These are phyloP conservation scores for Vitis rotundifolia DNA, from an alignment of 164 flowering plant genomes.

Conservation along the genomic window DNA sequence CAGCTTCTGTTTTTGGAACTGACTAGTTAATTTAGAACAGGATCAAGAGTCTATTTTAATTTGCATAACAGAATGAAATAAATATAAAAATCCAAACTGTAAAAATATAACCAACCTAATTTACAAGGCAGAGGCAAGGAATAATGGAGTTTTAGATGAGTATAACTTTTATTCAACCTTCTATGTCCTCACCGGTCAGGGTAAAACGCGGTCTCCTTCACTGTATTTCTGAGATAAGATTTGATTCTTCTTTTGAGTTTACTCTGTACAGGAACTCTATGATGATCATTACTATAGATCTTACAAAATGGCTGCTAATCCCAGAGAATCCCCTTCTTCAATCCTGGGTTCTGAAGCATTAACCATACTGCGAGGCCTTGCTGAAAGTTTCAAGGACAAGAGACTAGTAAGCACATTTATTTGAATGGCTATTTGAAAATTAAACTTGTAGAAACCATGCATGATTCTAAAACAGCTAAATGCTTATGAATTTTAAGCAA, in stretches of 20 bases:
- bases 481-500: background rate
- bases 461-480: background rate
- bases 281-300: slow-evolving; percentile 6
- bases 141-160: too few relatives aligned
- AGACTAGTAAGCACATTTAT: background rate
- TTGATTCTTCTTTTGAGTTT: background rate
- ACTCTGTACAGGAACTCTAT: slow-evolving; percentile 29
- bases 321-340: slow-evolving; percentile 64
- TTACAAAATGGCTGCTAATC: slow-evolving; percentile 66
- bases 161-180: too few relatives aligned
- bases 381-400: slow-evolving; percentile 35
- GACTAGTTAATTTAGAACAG: too few relatives aligned
- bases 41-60: too few relatives aligned
- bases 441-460: background rate
- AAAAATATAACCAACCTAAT: too few relatives aligned
- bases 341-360: slow-evolving; percentile 36
- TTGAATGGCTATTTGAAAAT: background rate
- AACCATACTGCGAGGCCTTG: slow-evolving; percentile 43
- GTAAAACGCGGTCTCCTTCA: background rate
- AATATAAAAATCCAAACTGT: too few relatives aligned
- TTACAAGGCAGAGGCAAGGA: too few relatives aligned
- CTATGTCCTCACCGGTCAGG: background rate
- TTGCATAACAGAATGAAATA: too few relatives aligned
- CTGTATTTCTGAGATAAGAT: background rate
- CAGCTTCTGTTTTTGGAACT: too few relatives aligned